Conservation (phyloP, 2,329 filamentous ascomycete genomes). For the Teratosphaeria pseudoeucalypti region DNA sequence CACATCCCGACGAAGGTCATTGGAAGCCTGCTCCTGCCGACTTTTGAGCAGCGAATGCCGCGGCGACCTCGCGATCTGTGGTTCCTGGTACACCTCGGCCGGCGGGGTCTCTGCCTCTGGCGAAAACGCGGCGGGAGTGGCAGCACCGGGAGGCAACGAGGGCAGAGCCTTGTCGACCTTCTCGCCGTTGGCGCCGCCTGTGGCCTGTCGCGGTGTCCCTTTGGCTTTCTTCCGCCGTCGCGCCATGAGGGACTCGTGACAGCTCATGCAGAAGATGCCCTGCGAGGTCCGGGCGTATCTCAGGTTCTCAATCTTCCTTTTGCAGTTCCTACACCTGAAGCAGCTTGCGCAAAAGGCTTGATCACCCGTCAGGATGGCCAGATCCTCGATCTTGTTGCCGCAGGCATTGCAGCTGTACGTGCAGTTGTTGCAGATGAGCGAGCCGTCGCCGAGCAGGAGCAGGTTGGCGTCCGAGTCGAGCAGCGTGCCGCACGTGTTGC, state of each 20-base stretch:
- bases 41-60: slow-evolving; percentile 13
- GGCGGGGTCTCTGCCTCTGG: slow-evolving; percentile 45
- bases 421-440: slow-evolving; percentile 97
- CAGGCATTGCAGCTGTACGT: slow-evolving; percentile 98
- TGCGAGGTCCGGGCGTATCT: slow-evolving; percentile 95
- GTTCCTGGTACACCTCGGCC: slow-evolving; percentile 54
- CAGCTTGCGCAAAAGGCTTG: slow-evolving; percentile 96
- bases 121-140: slow-evolving; percentile 51
- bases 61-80: slow-evolving; percentile 51
- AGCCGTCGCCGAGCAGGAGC: slow-evolving; percentile 90
- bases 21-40: slow-evolving; percentile 17
- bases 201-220: slow-evolving; percentile 28
- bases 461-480: slow-evolving; percentile 98
- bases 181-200: slow-evolving; percentile 39
- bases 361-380: slow-evolving; percentile 93
- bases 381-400: slow-evolving; percentile 93
- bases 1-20: slow-evolving; percentile 21
- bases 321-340: slow-evolving; percentile 96
- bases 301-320: slow-evolving; percentile 96
- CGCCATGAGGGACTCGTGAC: slow-evolving; percentile 94
- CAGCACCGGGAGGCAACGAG: slow-evolving; percentile 70
- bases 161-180: slow-evolving; percentile 80
- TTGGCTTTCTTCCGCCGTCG: slow-evolving; percentile 79
- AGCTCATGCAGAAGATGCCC: slow-evolving; percentile 98
- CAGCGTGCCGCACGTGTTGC: slow-evolving; percentile 51